These are phyloP conservation scores for Acanthochlamys bracteata DNA, from an alignment of 106 monocot species.

Conservation along the genomic window DNA sequence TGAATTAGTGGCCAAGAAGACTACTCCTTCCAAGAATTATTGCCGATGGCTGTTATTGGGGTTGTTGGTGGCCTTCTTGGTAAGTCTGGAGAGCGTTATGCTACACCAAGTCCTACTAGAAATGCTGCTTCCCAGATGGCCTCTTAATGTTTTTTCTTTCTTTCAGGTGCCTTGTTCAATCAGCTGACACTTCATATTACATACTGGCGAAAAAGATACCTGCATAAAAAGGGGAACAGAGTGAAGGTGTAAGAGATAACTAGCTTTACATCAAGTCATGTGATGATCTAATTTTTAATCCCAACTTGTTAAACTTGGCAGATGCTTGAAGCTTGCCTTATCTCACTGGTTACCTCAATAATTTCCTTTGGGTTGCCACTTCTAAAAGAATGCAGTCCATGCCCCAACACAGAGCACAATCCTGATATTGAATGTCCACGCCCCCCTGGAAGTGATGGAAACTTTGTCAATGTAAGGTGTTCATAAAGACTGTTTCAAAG, in stretches of 20 bases:
- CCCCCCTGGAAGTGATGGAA: conserved; percentile 92
- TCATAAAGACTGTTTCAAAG: no score
- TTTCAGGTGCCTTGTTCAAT: conserved; percentile 92
- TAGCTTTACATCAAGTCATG: no score
- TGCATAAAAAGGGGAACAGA: conserved; percentile 83
- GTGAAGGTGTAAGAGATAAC: conserved; percentile 54
- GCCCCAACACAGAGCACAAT: conserved; percentile 64
- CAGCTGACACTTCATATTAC: conserved; percentile 93
- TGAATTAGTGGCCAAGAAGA: conserved; percentile 84
- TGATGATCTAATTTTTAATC: no score
- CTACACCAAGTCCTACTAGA: no score
- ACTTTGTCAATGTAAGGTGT: conserved; percentile 78
- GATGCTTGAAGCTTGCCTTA: conserved; percentile 85
- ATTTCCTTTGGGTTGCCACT: conserved; percentile 92
- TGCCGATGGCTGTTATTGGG: conserved; percentile 97
- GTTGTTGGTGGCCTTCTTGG: conserved; percentile 94
- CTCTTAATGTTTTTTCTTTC: not conserved
- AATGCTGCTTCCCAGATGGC: no score
- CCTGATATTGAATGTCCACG: conserved; percentile 86
- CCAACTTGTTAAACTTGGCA: conserved; percentile 12
- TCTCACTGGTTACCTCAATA: conserved; percentile 79
- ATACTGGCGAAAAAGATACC: conserved; percentile 72
- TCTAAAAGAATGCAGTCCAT: conserved; percentile 85
- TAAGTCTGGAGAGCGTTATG: conserved; percentile 17
- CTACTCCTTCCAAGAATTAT: conserved; percentile 88